Conservation (phyloP, 495 filamentous ascomycete species). For the Mytilinidion resinicola region DNA sequence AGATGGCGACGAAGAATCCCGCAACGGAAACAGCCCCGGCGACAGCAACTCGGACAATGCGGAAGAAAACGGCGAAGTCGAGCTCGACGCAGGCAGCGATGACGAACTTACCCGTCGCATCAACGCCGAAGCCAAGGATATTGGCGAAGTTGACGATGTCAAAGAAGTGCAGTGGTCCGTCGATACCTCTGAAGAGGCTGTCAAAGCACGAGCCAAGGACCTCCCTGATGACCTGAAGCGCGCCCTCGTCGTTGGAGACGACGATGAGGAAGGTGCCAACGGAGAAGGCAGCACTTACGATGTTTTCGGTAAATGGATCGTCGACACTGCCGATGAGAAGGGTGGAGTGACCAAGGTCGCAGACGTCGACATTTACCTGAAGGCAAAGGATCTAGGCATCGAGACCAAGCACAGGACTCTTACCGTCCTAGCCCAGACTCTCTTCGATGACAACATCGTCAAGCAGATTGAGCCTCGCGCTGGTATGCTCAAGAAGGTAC, state of each 20-base stretch:
- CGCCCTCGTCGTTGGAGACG: conserved; percentile 76
- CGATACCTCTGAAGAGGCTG: conserved; percentile 88
- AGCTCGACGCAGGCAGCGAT: conserved; percentile 73
- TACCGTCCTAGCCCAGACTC: conserved; percentile 82
- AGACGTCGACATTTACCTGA: conserved; percentile 86
- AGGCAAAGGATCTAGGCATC: conserved; percentile 93
- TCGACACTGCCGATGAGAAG: conserved; percentile 61
- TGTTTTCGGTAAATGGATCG: conserved; percentile 87
- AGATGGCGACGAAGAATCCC: conserved; percentile 55
- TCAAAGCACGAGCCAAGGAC: conserved; percentile 86
- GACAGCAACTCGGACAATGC: conserved; percentile 74
- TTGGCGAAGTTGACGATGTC: conserved; percentile 57
- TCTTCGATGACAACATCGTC: conserved; percentile 86
- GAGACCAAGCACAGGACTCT: conserved; percentile 91
- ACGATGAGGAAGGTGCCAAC: conserved; percentile 76
- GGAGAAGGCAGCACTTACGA: conserved; percentile 77
- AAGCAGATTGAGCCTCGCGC: conserved; percentile 79
- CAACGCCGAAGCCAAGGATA: conserved; percentile 70
- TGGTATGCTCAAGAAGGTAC: conserved; percentile 76
- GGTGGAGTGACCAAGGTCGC: conserved; percentile 68
- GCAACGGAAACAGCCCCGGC: conserved; percentile 55
- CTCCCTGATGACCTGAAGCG: conserved; percentile 88
- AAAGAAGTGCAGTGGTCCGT: conserved; percentile 92
- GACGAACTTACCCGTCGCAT: conserved; percentile 89
- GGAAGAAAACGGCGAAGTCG: conserved; percentile 64